Percentiles rank a stretch among this genome's conserved stretches.
phyloP scores from a whole-genome alignment of 73 alveolate genomes.

The Uronychia binucleata region DNA sequence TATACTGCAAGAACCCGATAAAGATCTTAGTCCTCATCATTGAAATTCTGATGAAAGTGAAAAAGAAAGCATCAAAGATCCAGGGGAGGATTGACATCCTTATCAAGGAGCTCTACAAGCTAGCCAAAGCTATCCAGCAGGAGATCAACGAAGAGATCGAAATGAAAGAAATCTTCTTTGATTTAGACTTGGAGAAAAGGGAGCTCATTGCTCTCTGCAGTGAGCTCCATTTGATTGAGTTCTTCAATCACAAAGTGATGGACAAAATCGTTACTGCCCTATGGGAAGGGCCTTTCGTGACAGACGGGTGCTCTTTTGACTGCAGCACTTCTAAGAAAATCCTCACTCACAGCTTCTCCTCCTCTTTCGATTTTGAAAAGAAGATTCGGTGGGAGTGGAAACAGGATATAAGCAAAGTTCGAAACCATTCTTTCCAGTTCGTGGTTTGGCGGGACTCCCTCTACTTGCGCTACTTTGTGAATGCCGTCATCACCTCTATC shows the following conservation, averaged over 20 bases:
- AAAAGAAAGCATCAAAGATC: not conserved
- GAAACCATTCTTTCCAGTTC: not conserved
- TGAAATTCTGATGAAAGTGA: not conserved
- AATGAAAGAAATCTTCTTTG: constrained; percentile 1
- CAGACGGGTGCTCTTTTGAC: not conserved
- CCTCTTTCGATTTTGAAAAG: not conserved
- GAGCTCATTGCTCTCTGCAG: constrained; percentile 2
- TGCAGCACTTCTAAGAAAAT: not conserved
- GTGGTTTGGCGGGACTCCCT: constrained; percentile 4
- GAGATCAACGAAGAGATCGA: not conserved
- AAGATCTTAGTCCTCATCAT: not conserved
- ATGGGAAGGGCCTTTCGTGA: constrained; percentile 6
- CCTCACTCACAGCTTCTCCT: not conserved
- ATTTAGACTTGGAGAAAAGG: not conserved
- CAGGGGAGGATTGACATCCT: not conserved
- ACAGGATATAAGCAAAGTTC: not conserved
- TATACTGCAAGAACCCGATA: constrained; percentile 2
- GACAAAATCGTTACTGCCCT: not conserved
- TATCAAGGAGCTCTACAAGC: not conserved
- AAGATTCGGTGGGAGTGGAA: not conserved
- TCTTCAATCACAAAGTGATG: not conserved
- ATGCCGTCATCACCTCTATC: not conserved
- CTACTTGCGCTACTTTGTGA: not conserved
- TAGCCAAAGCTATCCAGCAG: not conserved
- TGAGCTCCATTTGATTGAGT: not conserved